phyloP scores from a whole-genome alignment of 306 rosid species.

The Vicia sativa region DNA sequence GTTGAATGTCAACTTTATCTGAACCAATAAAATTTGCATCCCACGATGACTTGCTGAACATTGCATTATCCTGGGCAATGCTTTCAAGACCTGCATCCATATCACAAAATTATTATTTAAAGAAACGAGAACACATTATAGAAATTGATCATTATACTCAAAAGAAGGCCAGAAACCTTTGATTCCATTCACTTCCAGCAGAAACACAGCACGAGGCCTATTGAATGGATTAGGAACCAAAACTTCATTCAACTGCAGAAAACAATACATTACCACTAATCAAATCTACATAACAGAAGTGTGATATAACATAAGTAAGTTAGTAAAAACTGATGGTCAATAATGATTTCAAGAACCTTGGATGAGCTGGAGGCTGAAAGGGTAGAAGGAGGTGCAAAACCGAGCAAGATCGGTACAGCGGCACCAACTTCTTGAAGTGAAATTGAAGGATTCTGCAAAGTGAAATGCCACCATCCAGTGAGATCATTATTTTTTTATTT shows the following conservation, averaged over 20 bases:
- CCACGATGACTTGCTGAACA: conserved; percentile 51
- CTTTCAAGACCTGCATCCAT: conserved; percentile 58
- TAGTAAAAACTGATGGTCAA: conserved; percentile 2
- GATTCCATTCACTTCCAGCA: conserved; percentile 75
- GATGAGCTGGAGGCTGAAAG: conserved; percentile 76
- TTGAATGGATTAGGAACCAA: conserved; percentile 87
- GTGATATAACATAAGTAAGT: conserved; percentile 23
- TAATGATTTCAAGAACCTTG: conserved; percentile 60
- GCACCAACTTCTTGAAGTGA: conserved; percentile 72
- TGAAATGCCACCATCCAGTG: conserved; percentile 30
- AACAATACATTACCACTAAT: conserved; percentile 29
- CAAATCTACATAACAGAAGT: conserved; percentile 31
- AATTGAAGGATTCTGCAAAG: conserved; percentile 64
- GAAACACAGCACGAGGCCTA: conserved; percentile 81
- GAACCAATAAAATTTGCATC: conserved; percentile 48
- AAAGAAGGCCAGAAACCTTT: conserved; percentile 55
- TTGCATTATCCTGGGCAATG: conserved; percentile 49
- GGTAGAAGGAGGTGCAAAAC: conserved; percentile 72
- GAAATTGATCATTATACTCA: conserved; percentile 29
- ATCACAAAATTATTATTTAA: conserved; percentile 21
- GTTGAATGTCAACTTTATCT: conserved; percentile 67
- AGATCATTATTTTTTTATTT: conserved; percentile 19
- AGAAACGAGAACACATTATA: conserved; percentile 8
- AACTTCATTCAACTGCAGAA: conserved; percentile 80
- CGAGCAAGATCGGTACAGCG: conserved; percentile 84